Evolutionary conservation across 1,284 basidiomycete genomes (phyloP), one percentile per base, ranked within the genome.

Genomic region (Tilletia indica): DNA sequence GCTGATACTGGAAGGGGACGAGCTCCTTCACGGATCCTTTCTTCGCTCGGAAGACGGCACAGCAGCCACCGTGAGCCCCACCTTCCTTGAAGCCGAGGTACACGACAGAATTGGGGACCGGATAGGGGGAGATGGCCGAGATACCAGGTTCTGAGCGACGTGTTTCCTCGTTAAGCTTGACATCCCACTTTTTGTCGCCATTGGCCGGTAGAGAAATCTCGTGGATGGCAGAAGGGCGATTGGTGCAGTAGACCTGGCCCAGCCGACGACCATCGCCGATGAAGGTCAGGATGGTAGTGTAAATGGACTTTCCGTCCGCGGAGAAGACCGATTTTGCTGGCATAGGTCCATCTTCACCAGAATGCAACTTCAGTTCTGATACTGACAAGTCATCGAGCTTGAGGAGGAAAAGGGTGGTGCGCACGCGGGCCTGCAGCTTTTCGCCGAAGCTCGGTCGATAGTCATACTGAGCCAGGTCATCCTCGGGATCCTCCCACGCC

Each of bases 231-330:
- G 87, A 83, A 0, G 89, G 88, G 0, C 90, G 86, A 77, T 92
- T 92, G 74, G 86, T 87, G 81, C 91, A 92, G 21, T 86, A 86
- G 70, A 87, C 88, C 71, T 90, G 81, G 0, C 91, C 91, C 6
- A 91, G 85, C 34, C 89, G 77, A 67, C 88, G 87, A 6, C 87
- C 88, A 68, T 91, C 90, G 1, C 80, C 76, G 0, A 87, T 87
- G 69, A 87, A 86, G 67, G 89, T 88, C 77, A 89, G 90, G 0
- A 89, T 90, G 0, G 89, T 90, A 0, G 88, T 88, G 69, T 88
- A 88, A 6, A 92, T 77, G 25, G 78, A 81, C 38, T 86, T 76
- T 8, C 61, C 73, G 16, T 87, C 85, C 0, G 82, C 78, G 3
- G 82, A 85, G 78, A 91, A 90, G 2, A 87, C 80, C 0, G 87